Base-by-base conservation (phyloP, 1,139 yeast genomes). In the Hansenula anomala region DNA sequence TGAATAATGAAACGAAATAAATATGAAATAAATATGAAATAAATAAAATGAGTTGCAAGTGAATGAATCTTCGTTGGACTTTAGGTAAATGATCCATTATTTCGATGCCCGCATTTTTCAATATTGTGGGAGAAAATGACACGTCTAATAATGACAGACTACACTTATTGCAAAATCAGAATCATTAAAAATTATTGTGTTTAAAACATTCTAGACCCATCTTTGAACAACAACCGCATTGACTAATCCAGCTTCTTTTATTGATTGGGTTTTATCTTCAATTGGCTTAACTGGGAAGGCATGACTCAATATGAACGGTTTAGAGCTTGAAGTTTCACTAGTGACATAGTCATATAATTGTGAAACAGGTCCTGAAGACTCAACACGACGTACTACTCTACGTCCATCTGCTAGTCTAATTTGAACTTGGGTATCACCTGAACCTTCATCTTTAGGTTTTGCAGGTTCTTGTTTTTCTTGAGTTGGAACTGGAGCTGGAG, bases 141-240 rank as follows among this genome's bases (percentile, higher is more conserved):
- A 6, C 23, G 23, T 9, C 9, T 7, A 6, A 20, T 20, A 7
- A 20, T 20, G 23, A 20, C 23, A 20, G 23, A 20, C 23, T 20
- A 20, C 23, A 20, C 6, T 20, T 7, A 20, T 20, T 20, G 9
- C 23, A 6, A 20, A 20, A 26, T 26, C n/a, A 6, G 26, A 26
- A 9, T 26, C 9, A 4, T 26, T n/a, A 20, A 20, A 7, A 20
- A n/a, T n/a, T n/a, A n/a, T n/a, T 20, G 23, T 20, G 23, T 20
- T 6, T 20, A 7, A 6, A 8, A 16, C 6, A 6, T 4, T 18
- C 16, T 14, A 32, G 3, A 39, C 39, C 92, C 92, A 84, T 63
- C 95, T 78, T 60, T 90, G 97, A 15, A 90, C 89, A 26, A 90
- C 80, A n/a, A 88, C 96, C 0, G 97, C 78, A 51, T 87, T 87